Evolutionary conservation across 163 green algal species (phyloP), one percentile per base, ranked within the genome.

Genomic region (Chlamydomonas reinhardtii): DNA sequence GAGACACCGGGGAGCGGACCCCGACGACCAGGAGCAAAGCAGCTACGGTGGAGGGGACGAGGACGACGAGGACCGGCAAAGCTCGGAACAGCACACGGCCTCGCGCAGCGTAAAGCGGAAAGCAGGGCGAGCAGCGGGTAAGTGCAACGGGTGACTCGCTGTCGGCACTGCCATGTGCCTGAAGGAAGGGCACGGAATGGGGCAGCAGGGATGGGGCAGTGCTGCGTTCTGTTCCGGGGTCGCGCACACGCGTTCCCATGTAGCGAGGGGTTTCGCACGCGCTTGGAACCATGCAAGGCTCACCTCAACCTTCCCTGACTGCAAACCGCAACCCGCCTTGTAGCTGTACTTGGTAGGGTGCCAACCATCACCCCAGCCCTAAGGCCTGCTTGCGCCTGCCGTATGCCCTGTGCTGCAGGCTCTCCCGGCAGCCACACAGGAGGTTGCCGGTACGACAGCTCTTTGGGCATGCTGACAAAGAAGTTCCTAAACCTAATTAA

Each of bases 401-500:
- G 14, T 66, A 27, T 17, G 52, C 54, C n/a, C 25, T 17, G 31
- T 56, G n/a, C 56, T 24, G 71, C 73, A 90, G 85, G 85, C 4
- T 83, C 68, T 4, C 85, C 85, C 8, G 61, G 62, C 20, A 86
- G 77, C 77, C 43, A 74, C 4, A 76, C 79, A 6, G 48, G 39
- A 0, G 87, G 87, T 6, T 90, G 89, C 34, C 88, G 91, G 19
- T 88, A 91, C 71, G 96, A 99, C 88, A 96, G 92, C 88, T 97
- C 92, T 0, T 89, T 99, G 34, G 95, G 96, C 20, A 91, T 97
- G 81, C 92, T 99, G 31, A 99, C 97, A 0, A 97, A 96, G 56
- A 98, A 98, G 76, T 99, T 99, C 83, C 88, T 99, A 0, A 79
- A 90, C 0, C 93, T 99, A n/a, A 92, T 99, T 16, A 91, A 98